A percentile compares a stretch with the other conserved stretches of the same genome.
These are phyloP conservation scores for Hydrangea macrophylla DNA, from an alignment of 148 eudicot species.

Conservation along the genomic window DNA sequence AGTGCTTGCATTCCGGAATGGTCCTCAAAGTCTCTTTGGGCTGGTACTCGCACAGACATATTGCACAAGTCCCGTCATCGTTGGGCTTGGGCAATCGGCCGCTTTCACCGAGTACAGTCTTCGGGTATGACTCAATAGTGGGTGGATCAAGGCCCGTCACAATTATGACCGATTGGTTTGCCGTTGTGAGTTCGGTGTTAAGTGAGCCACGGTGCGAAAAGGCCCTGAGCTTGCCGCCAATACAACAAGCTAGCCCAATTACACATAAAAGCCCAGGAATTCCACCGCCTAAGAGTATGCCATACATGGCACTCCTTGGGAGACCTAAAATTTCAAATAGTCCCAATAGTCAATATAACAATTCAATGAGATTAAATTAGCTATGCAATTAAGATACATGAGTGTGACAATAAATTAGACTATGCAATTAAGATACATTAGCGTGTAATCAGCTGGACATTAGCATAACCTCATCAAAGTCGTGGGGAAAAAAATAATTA, in stretches of 20 bases:
- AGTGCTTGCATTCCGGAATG: conserved; percentile 66
- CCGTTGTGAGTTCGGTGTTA: conserved; percentile 24
- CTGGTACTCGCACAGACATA: conserved; percentile 60
- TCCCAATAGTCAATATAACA: too few relatives aligned
- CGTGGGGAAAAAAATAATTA: too few relatives aligned
- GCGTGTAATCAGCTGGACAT: too few relatives aligned
- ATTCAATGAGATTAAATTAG: too few relatives aligned
- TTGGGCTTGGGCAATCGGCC: conserved; percentile 42
- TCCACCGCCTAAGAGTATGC: conserved; percentile 44
- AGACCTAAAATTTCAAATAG: conserved; percentile 27
- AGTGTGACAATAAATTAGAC: too few relatives aligned
- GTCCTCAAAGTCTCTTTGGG: conserved; percentile 52
- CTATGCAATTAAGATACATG: too few relatives aligned
- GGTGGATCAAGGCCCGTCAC: conserved; percentile 40
- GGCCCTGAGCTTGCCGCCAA: conserved; percentile 20
- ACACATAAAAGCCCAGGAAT: conserved; percentile 42
- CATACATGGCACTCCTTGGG: conserved; percentile 42
- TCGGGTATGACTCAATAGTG: conserved; percentile 59
- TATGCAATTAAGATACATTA: too few relatives aligned
- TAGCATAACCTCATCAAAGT: too few relatives aligned
- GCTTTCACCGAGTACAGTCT: conserved; percentile 55
- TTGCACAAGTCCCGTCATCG: conserved; percentile 40
- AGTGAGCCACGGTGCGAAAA: conserved; percentile 10
- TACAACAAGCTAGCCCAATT: conserved; percentile 34
- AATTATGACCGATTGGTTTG: conserved; percentile 19